phyloP scores from a whole-genome alignment of 1,284 basidiomycete species.

The Leccinum angustisporum region DNA sequence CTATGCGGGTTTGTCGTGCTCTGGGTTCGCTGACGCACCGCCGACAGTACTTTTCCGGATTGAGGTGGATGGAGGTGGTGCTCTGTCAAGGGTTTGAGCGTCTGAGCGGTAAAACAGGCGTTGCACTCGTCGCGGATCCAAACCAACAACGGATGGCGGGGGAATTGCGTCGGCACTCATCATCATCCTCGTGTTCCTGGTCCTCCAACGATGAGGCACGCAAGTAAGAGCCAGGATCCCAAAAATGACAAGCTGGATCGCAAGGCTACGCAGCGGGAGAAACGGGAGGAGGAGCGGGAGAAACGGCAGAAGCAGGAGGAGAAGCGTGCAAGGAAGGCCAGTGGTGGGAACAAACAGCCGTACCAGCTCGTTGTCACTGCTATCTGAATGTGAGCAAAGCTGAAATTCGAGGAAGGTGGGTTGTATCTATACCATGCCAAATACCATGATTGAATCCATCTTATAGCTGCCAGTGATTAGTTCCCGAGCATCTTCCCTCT shows the following conservation, averaged over 20 bases:
- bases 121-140: slow-evolving; percentile 22
- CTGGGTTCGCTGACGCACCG: neutral
- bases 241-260: slow-evolving; percentile 11
- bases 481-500: no score
- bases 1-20: neutral
- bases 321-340: slow-evolving; percentile 12
- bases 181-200: neutral
- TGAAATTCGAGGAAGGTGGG: no score
- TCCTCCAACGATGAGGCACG: slow-evolving; percentile 6
- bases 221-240: neutral
- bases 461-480: no score
- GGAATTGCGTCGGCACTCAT: slow-evolving; percentile 4
- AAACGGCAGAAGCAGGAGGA: slow-evolving; percentile 6
- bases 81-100: slow-evolving; percentile 30
- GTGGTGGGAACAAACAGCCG: slow-evolving; percentile 16
- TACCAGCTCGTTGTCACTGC: slow-evolving; percentile 28
- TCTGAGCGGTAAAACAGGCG: slow-evolving; percentile 23
- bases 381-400: neutral
- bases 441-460: no score
- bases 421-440: no score
- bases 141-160: slow-evolving; percentile 22
- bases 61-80: slow-evolving; percentile 31
- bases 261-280: slow-evolving; percentile 10
- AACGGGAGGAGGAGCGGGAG: slow-evolving; percentile 12
- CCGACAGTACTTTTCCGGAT: slow-evolving; percentile 34